Conservation (phyloP, 805 yeast species). For the Zygoascus ofunaensis region DNA sequence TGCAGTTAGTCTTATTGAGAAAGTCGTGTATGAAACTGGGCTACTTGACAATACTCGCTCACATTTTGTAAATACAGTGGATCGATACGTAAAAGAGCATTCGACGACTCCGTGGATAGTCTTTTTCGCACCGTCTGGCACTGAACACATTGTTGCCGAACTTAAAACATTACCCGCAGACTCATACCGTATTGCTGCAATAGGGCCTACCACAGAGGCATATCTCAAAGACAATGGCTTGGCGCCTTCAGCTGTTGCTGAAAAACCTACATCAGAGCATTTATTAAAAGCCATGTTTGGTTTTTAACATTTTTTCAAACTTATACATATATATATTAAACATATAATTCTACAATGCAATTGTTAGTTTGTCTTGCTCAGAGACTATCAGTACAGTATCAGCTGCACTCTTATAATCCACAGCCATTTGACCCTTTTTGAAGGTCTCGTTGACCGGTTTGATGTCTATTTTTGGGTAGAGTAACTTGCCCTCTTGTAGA, state of each 20-base stretch:
- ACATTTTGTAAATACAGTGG: conserved; percentile 17
- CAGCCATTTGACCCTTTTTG: conserved; percentile 37
- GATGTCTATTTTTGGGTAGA: conserved; percentile 54
- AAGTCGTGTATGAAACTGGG: conserved; percentile 61
- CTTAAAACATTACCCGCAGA: conserved; percentile 21
- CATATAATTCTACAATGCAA: conserved; percentile 41
- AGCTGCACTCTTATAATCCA: conserved; percentile 57
- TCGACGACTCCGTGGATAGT: conserved; percentile 52
- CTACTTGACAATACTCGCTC: conserved; percentile 39
- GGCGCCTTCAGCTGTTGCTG: conserved; percentile 53
- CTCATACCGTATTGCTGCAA: conserved; percentile 54
- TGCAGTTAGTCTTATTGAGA: conserved; percentile 44
- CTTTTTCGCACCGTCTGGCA: conserved; percentile 88
- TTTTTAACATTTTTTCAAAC: too few species aligned
- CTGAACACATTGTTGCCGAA: conserved; percentile 48
- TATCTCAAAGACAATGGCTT: conserved; percentile 48
- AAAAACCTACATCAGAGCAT: conserved; percentile 60
- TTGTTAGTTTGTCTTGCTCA: conserved; percentile 51
- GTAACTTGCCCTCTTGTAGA: conserved; percentile 61
- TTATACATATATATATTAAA: too few species aligned
- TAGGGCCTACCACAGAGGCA: conserved; percentile 82
- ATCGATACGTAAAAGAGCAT: conserved; percentile 6
- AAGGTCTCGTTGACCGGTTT: conserved; percentile 21
- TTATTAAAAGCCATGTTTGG: conserved; percentile 35
- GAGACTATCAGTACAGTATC: conserved; percentile 67